Percentiles rank a stretch among this genome's conserved stretches.
Evolutionary conservation across 2,329 filamentous ascomycete species (phyloP).

Genomic region (Saccharata proteae): DNA sequence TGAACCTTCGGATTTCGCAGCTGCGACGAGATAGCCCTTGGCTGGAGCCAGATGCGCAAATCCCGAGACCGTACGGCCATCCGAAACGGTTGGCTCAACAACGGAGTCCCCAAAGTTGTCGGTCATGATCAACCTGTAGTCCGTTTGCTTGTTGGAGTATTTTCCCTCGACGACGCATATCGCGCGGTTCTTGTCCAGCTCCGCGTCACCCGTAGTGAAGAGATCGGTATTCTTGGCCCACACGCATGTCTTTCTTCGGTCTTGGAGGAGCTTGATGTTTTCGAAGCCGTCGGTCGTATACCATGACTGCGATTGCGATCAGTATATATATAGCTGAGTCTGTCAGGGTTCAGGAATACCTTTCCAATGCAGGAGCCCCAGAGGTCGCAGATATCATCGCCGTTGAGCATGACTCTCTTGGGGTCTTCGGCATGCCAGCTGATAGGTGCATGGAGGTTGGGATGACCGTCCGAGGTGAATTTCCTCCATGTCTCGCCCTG

Average conservation of each 20-base stretch:
- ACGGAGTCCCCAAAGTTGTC: slow-evolving; percentile 55
- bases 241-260: slow-evolving; percentile 62
- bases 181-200: slow-evolving; percentile 57
- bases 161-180: slow-evolving; percentile 69
- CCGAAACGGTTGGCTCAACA: slow-evolving; percentile 62
- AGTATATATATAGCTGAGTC: slow-evolving; percentile 7
- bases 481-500: slow-evolving; percentile 67
- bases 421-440: slow-evolving; percentile 75
- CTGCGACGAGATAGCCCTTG: slow-evolving; percentile 77
- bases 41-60: slow-evolving; percentile 72
- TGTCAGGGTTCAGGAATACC: slow-evolving; percentile 53
- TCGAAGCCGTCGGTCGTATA: slow-evolving; percentile 86
- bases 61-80: slow-evolving; percentile 61
- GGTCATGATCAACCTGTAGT: slow-evolving; percentile 69
- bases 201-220: slow-evolving; percentile 57
- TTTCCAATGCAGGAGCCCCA: slow-evolving; percentile 27
- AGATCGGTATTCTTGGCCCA: slow-evolving; percentile 71
- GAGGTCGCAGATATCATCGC: slow-evolving; percentile 24
- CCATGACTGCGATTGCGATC: slow-evolving; percentile 28
- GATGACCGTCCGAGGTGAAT: slow-evolving; percentile 48
- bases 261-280: slow-evolving; percentile 50
- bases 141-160: slow-evolving; percentile 56
- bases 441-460: slow-evolving; percentile 50
- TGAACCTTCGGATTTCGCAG: slow-evolving; percentile 65
- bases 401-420: slow-evolving; percentile 73